Conservation (phyloP, 129 eudicot genomes). For the Flaveria brownii region DNA sequence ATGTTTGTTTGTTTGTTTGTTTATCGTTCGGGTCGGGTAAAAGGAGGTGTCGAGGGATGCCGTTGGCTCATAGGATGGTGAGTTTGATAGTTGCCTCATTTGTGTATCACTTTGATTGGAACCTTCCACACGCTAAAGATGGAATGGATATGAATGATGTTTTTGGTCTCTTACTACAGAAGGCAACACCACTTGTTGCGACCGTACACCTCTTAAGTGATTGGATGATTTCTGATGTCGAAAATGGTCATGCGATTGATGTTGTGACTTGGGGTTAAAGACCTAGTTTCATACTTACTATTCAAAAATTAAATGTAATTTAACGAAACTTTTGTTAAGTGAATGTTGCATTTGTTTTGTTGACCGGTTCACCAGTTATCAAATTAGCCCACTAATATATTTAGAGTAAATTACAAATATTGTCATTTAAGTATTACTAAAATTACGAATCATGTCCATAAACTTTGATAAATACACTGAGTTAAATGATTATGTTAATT, state of each 20-base stretch:
- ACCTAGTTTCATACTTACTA: neutral
- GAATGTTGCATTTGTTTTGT: no score
- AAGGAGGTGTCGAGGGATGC: slow-evolving; percentile 50
- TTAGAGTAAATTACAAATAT: no score
- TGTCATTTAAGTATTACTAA: no score
- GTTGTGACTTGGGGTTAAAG: neutral
- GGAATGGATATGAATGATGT: slow-evolving; percentile 38
- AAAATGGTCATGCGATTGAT: neutral
- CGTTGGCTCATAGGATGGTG: slow-evolving; percentile 39
- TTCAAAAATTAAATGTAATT: neutral
- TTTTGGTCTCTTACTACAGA: slow-evolving; percentile 40
- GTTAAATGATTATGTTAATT: no score
- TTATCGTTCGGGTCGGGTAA: slow-evolving; percentile 53
- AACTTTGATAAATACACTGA: no score
- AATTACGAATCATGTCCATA: no score
- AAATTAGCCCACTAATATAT: no score
- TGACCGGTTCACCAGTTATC: no score
- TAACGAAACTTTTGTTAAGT: neutral
- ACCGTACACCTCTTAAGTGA: slow-evolving; percentile 20
- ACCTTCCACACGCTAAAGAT: slow-evolving; percentile 36
- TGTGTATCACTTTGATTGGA: slow-evolving; percentile 50
- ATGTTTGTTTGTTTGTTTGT: no score
- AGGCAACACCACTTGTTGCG: slow-evolving; percentile 44
- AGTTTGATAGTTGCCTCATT: slow-evolving; percentile 45
- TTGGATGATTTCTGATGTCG: neutral